These are phyloP conservation scores for Rhodocollybia butyracea DNA, from an alignment of 768 basidiomycete species.

Conservation along the genomic window DNA sequence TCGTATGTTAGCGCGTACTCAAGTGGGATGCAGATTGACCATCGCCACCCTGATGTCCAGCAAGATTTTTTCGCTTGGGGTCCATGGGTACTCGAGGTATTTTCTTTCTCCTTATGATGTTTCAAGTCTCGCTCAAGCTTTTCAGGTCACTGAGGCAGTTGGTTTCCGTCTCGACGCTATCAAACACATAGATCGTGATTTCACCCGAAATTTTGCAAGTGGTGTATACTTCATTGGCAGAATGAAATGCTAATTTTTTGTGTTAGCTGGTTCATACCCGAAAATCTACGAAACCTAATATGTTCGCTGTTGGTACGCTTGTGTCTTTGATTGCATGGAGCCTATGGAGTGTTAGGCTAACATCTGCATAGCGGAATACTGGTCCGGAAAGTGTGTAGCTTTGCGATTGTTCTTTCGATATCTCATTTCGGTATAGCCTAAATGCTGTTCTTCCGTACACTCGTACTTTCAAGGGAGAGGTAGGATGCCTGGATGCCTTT, in stretches of 20 bases:
- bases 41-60: conserved; percentile 76
- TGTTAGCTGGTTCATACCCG: conserved; percentile 53
- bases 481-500: conserved; percentile 32
- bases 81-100: conserved; percentile 62
- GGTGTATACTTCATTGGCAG: background rate
- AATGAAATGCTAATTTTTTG: background rate
- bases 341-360: background rate
- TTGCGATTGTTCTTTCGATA: background rate
- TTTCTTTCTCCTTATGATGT: background rate
- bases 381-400: conserved; percentile 62
- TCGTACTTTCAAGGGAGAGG: conserved; percentile 62
- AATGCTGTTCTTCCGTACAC: conserved; percentile 56
- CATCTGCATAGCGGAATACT: conserved; percentile 66
- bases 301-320: conserved; percentile 57
- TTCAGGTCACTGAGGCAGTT: conserved; percentile 59
- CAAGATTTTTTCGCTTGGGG: conserved; percentile 78
- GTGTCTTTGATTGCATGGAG: background rate
- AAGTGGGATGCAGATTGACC: conserved; percentile 57
- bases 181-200: conserved; percentile 79
- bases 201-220: conserved; percentile 68
- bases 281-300: conserved; percentile 33
- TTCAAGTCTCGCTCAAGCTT: background rate
- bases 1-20: background rate
- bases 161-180: conserved; percentile 91
- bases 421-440: conserved; percentile 30